Conservation (phyloP, 352 stramenopile species). For the Phytophthora chlamydospora region DNA sequence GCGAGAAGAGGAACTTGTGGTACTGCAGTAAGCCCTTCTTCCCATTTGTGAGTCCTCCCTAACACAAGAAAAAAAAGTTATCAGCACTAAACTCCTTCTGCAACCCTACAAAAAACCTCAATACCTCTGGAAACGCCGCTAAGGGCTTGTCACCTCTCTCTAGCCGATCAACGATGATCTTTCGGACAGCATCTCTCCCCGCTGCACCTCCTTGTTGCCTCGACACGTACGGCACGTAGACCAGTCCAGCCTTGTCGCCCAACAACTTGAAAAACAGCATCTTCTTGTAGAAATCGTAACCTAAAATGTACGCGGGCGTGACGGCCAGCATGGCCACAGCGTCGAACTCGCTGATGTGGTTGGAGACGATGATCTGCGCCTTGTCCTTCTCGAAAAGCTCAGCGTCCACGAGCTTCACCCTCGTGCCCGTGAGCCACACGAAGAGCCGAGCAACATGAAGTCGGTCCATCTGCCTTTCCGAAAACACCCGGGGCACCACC, state of each 20-base stretch:
- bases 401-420: constrained; percentile 46
- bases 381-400: constrained; percentile 40
- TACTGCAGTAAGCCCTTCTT: constrained; percentile 72
- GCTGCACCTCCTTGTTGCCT: constrained; percentile 55
- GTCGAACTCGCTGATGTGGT: constrained; percentile 84
- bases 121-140: constrained; percentile 64
- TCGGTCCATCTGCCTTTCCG: constrained; percentile 53
- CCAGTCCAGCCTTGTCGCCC: constrained; percentile 61
- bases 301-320: constrained; percentile 59
- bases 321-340: constrained; percentile 60
- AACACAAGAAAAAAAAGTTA: not conserved
- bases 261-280: constrained; percentile 75
- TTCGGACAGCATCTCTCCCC: constrained; percentile 56
- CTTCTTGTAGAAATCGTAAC: constrained; percentile 88
- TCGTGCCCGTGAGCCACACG: constrained; percentile 51
- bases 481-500: constrained; percentile 49
- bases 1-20: constrained; percentile 82
- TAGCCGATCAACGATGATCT: constrained; percentile 72
- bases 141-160: constrained; percentile 55
- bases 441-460: constrained; percentile 47
- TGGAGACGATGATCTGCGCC: constrained; percentile 63
- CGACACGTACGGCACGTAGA: constrained; percentile 77
- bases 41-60: constrained; percentile 74
- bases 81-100: constrained; percentile 2
- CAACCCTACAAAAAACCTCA: not conserved